Evolutionary conservation across 805 yeast genomes (phyloP), one percentile per base, ranked within the genome.

Genomic region (Metschnikowia colocasiae): DNA sequence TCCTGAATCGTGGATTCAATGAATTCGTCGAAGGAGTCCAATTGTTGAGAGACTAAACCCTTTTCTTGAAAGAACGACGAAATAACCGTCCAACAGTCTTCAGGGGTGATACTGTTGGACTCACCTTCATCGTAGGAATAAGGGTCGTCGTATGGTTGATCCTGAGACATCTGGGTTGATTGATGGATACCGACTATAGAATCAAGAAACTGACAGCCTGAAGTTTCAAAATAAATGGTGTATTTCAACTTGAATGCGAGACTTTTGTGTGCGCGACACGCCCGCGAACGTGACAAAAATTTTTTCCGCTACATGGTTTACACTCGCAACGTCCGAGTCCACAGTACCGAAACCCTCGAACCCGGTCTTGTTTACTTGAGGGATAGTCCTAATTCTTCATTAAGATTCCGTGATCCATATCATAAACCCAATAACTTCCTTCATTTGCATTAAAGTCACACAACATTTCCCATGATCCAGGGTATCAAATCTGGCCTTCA

Each of bases 31-130:
- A 95, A 94, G 16, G 99, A 95, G 63, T 94, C 99, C 62, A 94
- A 77, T 75, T 94, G 99, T 72, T 94, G 99, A 20, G 98, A 90
- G 25, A 94, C 99, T 57, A 94, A 78, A 51, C 99, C 99, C 64
- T 91, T 92, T 63, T 91, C 95, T 70, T 86, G 89, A 77, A 94
- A 94, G 69, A 94, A 94, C 15, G 98, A 81, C 25, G 97, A 86
- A 57, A 94, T 94, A 53, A 94, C 98, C 27, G 96, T 85, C 99
- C 99, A 94, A 71, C 99, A 94, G 76, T 94, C 99, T 73, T 94
- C 99, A 25, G 97, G 87, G 27, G 98, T 90, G 71, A 94, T 88
- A 53, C 64, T 61, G 53, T 58, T 58, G 61, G 84, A 80, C 51
- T 78, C 79, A 52, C 80, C 87, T 54, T 78, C 83, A 26, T 54